phyloP scores from a whole-genome alignment of 257 asterid species.

The Prunella vulgaris region DNA sequence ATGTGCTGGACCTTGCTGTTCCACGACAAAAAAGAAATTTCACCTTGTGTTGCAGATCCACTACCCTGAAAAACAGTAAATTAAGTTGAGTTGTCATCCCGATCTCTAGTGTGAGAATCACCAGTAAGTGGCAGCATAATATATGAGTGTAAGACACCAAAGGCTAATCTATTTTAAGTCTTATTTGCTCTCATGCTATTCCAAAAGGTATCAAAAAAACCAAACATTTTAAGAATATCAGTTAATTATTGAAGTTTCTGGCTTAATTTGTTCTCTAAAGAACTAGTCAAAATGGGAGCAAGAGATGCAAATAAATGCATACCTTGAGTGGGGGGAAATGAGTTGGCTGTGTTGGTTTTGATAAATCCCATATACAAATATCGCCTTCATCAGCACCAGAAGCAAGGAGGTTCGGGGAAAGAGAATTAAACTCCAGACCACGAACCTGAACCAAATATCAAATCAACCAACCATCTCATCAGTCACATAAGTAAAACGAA shows the following conservation, averaged over 20 bases:
- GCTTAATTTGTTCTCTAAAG: not conserved
- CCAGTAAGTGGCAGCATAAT: not conserved
- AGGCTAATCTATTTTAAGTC: not conserved
- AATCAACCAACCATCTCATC: constrained; percentile 14
- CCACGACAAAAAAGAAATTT: constrained; percentile 94
- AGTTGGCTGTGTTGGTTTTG: constrained; percentile 69
- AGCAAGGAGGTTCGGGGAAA: constrained; percentile 76
- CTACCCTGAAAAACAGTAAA: constrained; percentile 58
- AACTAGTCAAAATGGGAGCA: constrained; percentile 3
- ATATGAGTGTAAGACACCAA: not conserved
- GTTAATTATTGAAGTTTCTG: not conserved
- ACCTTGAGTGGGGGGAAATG: constrained; percentile 93
- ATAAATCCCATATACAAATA: constrained; percentile 86
- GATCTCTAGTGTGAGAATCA: constrained; percentile 1
- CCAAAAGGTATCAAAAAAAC: not conserved
- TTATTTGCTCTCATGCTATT: not conserved
- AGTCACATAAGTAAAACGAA: not conserved
- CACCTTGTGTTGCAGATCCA: constrained; percentile 91
- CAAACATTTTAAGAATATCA: not conserved
- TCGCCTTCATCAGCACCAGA: constrained; percentile 99
- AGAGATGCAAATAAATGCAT: constrained; percentile 13
- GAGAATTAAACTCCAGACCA: constrained; percentile 80
- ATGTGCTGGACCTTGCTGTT: constrained; percentile 81
- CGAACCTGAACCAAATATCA: constrained; percentile 57
- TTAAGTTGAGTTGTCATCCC: constrained; percentile 21